A percentile compares a stretch with the other conserved stretches of the same genome.
These are phyloP conservation scores for Tulasnella sp. DNA, from an alignment of 768 basidiomycete species.

Conservation along the genomic window DNA sequence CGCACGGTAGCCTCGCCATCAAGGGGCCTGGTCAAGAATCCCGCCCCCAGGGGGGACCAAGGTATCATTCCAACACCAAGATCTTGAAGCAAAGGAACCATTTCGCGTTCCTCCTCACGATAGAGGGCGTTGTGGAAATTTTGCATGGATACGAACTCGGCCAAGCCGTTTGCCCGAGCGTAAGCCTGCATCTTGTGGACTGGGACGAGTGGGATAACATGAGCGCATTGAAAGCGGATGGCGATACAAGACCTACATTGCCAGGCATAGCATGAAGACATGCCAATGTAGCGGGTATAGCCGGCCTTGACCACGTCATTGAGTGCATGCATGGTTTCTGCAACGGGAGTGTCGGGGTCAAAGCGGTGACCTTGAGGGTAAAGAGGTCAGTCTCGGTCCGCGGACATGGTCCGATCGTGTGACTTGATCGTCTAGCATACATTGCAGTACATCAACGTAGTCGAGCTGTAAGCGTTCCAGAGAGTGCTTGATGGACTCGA, in stretches of 20 bases:
- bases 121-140: background rate
- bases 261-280: slow-evolving; percentile 13
- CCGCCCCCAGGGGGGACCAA: slow-evolving; percentile 23
- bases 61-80: slow-evolving; percentile 23
- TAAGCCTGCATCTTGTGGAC: slow-evolving; percentile 11
- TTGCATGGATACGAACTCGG: slow-evolving; percentile 11
- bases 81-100: slow-evolving; percentile 4
- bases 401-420: background rate
- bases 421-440: slow-evolving; percentile 4
- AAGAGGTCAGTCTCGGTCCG: background rate
- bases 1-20: background rate
- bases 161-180: background rate
- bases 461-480: slow-evolving; percentile 34
- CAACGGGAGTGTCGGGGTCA: slow-evolving; percentile 39
- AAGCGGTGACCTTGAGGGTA: slow-evolving; percentile 25
- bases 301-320: slow-evolving; percentile 40
- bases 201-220: background rate
- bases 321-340: slow-evolving; percentile 13
- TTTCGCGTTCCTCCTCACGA: slow-evolving; percentile 12
- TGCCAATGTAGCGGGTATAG: slow-evolving; percentile 34
- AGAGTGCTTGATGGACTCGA: slow-evolving; percentile 33
- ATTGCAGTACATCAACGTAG: slow-evolving; percentile 37
- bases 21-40: slow-evolving; percentile 17
- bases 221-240: too few species aligned
- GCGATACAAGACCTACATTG: slow-evolving; percentile 4